These are phyloP conservation scores for Vaccinium myrtillus DNA, from an alignment of 148 eudicot species.

Conservation along the genomic window DNA sequence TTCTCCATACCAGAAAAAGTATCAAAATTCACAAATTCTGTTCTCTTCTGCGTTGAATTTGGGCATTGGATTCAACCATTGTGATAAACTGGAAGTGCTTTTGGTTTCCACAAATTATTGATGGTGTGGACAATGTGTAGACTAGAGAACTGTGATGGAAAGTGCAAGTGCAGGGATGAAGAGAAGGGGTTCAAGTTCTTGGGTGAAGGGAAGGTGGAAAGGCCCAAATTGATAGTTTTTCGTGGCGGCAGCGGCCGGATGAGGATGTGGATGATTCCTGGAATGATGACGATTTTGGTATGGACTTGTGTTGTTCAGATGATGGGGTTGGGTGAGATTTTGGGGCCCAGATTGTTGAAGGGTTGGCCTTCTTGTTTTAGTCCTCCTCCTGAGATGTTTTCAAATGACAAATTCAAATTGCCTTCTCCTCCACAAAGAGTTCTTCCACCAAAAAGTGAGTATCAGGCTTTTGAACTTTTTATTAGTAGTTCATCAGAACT, in stretches of 20 bases:
- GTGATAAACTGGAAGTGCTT: slow-evolving; percentile 7
- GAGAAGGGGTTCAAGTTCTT: slow-evolving; percentile 30
- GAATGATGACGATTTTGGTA: slow-evolving; percentile 38
- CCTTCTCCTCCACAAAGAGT: slow-evolving; percentile 20
- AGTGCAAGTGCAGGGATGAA: slow-evolving; percentile 18
- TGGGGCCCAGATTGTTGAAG: slow-evolving; percentile 56
- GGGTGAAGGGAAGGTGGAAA: slow-evolving; percentile 34
- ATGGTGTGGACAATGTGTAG: slow-evolving; percentile 45
- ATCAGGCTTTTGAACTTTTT: neutral
- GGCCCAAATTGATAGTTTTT: slow-evolving; percentile 37
- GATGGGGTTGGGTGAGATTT: slow-evolving; percentile 40
- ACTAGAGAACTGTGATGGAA: slow-evolving; percentile 29
- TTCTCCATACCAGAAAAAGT: neutral
- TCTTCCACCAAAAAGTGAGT: slow-evolving; percentile 61
- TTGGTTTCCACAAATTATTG: neutral
- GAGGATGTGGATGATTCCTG: slow-evolving; percentile 49
- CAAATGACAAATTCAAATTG: slow-evolving; percentile 19
- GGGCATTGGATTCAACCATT: slow-evolving; percentile 5
- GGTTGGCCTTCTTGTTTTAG: slow-evolving; percentile 55
- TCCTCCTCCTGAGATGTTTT: slow-evolving; percentile 21
- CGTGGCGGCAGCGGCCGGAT: slow-evolving; percentile 29
- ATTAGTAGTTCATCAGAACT: neutral
- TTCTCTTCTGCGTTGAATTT: slow-evolving; percentile 10
- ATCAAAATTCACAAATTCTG: neutral
- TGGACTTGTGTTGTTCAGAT: slow-evolving; percentile 48